Evolutionary conservation across 2,329 filamentous ascomycete genomes (phyloP), one percentile per base, ranked within the genome.

Genomic region (Rhynchosporium secalis): DNA sequence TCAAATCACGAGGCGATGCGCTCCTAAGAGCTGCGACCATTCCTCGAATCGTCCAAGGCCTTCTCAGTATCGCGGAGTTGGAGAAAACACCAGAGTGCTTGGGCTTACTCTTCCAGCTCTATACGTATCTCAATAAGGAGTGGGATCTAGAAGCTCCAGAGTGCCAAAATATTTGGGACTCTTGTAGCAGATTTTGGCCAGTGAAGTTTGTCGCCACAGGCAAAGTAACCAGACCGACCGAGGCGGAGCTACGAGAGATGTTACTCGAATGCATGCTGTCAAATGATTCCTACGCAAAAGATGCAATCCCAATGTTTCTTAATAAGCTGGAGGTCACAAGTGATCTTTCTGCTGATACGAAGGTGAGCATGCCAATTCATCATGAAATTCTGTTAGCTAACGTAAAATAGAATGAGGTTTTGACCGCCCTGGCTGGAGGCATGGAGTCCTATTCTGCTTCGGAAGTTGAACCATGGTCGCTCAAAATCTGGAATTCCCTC

Each of bases 401-500:
- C 41, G 4, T 31, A 10, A 13, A 60, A 1, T 58, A 73, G 72
- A 68, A 63, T n/a, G 69, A 72, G 56, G 64, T 72, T 10, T 64
- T 73, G 10, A 36, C 60, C 12, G 67, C 69, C n/a, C 63, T 69
- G 31, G 56, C 62, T 33, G 49, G 58, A 28, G 69, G 69, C 56
- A 60, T 69, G 9, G 52, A 48, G 4, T 59, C 52, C 4, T 74
- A 71, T 52, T 66, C 66, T 0, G 33, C 56, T 4, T 12, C 57
- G n/a, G 67, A 58, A 0, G 45, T 72, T 12, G 36, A 61, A 1
- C 41, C 66, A 31, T 71, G 63, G 62, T 58, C 67, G 15, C 31
- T 54, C 4, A 70, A 71, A 51, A 62, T 75, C 26, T 75, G 72
- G 72, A 69, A 72, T 58, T 61, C 66, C 2, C 46, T 75, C 15